phyloP scores from a whole-genome alignment of 2,329 filamentous ascomycete genomes.

The Penicillium sp. region DNA sequence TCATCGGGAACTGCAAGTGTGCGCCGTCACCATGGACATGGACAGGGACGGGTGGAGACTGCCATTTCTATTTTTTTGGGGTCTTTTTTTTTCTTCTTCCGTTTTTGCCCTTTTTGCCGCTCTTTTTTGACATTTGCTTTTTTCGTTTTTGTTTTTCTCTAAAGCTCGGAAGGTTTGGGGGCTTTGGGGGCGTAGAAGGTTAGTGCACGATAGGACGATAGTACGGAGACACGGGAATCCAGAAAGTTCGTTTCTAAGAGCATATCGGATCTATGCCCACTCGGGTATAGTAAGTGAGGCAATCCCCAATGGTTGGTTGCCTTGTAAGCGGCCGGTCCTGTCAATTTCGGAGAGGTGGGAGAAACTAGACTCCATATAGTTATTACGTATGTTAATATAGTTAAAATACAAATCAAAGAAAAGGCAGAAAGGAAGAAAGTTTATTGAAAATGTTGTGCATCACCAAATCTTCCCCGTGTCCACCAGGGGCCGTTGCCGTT shows the following conservation, averaged over 20 bases:
- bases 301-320: conserved; percentile 11
- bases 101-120: neutral
- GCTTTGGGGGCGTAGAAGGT: neutral
- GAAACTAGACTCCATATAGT: conserved; percentile 5
- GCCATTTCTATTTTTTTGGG: neutral
- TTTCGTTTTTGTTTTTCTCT: neutral
- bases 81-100: neutral
- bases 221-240: neutral
- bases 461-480: conserved; percentile 15
- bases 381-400: too few species aligned
- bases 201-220: neutral
- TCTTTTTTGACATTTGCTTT: neutral
- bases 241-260: neutral
- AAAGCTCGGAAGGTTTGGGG: neutral
- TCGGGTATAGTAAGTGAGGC: conserved; percentile 12
- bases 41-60: conserved; percentile 26
- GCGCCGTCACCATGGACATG: conserved; percentile 28
- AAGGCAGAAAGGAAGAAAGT: neutral
- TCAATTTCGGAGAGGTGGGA: conserved; percentile 21
- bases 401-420: neutral
- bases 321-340: conserved; percentile 14
- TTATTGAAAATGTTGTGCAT: conserved; percentile 20
- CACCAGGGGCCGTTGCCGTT: conserved; percentile 18
- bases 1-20: conserved; percentile 25
- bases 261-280: conserved; percentile 14